phyloP scores from a whole-genome alignment of 2,329 filamentous ascomycete species.

The Pleoardoris graminearum region DNA sequence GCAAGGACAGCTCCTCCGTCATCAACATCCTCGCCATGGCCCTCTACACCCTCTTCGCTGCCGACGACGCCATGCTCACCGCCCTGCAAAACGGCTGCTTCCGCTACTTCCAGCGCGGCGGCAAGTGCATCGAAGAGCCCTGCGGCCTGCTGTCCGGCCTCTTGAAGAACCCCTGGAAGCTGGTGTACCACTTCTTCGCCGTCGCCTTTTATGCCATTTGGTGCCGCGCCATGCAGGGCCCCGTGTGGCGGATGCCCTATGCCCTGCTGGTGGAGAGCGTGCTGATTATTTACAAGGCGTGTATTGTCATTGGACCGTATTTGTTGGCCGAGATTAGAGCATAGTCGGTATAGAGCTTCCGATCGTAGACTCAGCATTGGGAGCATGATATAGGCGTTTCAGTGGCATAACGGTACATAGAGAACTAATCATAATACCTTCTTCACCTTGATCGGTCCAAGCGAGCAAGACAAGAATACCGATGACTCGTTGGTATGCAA shows the following conservation, averaged over 20 bases:
- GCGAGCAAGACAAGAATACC: too few relatives aligned
- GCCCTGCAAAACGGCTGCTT: slow-evolving; percentile 90
- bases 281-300: slow-evolving; percentile 77
- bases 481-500: too few relatives aligned
- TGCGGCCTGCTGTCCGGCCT: slow-evolving; percentile 81
- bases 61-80: slow-evolving; percentile 64
- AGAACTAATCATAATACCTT: neutral
- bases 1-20: slow-evolving; percentile 80
- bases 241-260: slow-evolving; percentile 44
- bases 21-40: slow-evolving; percentile 99
- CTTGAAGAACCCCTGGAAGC: slow-evolving; percentile 72
- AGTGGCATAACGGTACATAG: neutral
- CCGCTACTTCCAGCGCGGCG: slow-evolving; percentile 79
- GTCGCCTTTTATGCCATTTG: slow-evolving; percentile 89
- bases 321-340: slow-evolving; percentile 67
- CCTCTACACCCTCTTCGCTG: slow-evolving; percentile 88
- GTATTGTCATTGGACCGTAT: slow-evolving; percentile 80
- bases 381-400: too few relatives aligned
- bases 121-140: slow-evolving; percentile 75
- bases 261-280: slow-evolving; percentile 67
- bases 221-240: slow-evolving; percentile 60
- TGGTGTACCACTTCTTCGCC: slow-evolving; percentile 92
- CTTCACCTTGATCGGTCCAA: too few relatives aligned
- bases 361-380: too few relatives aligned
- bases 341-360: too few relatives aligned